Conservation (phyloP, 1,284 basidiomycete species). For the Rhodotorula sp. region DNA sequence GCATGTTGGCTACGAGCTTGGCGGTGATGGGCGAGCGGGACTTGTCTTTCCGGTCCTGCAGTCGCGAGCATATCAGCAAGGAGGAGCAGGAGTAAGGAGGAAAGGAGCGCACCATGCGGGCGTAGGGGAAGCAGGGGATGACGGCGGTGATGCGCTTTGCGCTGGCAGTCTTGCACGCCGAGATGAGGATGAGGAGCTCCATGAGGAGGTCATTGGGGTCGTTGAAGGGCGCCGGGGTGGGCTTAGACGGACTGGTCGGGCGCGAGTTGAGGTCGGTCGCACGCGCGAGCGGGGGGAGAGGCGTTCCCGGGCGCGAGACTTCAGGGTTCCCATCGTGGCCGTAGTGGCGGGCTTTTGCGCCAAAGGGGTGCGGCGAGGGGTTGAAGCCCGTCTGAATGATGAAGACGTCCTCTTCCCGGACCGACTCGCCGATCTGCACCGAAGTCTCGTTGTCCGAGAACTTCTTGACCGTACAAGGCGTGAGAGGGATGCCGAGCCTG, state of each 20-base stretch:
- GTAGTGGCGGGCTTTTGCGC: conserved; percentile 39
- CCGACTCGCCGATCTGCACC: conserved; percentile 68
- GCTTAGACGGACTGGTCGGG: conserved; percentile 29
- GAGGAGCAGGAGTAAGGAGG: background rate
- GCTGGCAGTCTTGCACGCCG: conserved; percentile 93
- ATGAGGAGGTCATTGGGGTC: conserved; percentile 62
- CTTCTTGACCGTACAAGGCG: conserved; percentile 87
- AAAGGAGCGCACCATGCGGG: conserved; percentile 56
- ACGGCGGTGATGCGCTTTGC: conserved; percentile 96
- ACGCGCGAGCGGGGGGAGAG: conserved; percentile 28
- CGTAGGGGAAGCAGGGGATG: conserved; percentile 96
- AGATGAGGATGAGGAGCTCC: conserved; percentile 62
- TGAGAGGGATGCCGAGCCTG: conserved; percentile 88
- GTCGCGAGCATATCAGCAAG: too few relatives aligned
- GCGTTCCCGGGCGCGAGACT: conserved; percentile 52
- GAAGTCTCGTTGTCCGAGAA: conserved; percentile 65
- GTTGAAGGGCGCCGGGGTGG: conserved; percentile 46
- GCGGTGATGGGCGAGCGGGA: conserved; percentile 95
- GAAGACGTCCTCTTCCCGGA: conserved; percentile 96
- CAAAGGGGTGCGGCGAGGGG: conserved; percentile 45
- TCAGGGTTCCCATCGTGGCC: conserved; percentile 60
- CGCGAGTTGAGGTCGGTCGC: conserved; percentile 62
- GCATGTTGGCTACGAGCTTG: conserved; percentile 96
- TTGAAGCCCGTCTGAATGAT: conserved; percentile 70
- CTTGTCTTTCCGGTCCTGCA: conserved; percentile 97